Conservation (phyloP, 108 stramenopile species). For the Cyclostephanos invisitatus region DNA sequence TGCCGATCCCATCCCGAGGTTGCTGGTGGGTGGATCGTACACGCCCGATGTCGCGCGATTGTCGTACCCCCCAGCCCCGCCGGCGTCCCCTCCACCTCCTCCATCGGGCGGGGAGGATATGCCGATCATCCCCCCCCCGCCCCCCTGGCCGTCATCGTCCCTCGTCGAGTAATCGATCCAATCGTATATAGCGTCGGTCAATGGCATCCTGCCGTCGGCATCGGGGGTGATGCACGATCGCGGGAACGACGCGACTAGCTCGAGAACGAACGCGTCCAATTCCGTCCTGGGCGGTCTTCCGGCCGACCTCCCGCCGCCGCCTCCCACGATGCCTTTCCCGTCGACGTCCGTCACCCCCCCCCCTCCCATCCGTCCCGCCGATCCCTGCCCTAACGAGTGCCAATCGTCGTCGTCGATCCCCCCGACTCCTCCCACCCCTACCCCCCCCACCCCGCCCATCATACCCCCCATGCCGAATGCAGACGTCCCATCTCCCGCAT, state of each 20-base stretch:
- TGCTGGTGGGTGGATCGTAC: slow-evolving; percentile 8
- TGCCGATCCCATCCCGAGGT: slow-evolving; percentile 51
- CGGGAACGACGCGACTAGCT: slow-evolving; percentile 42
- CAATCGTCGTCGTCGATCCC: slow-evolving; percentile 11
- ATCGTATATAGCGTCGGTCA: slow-evolving; percentile 55
- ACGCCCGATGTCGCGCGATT: neutral
- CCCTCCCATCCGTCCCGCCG: slow-evolving; percentile 10
- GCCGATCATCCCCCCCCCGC: slow-evolving; percentile 5
- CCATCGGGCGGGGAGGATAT: neutral
- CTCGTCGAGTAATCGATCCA: slow-evolving; percentile 48
- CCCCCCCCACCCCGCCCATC: too few species aligned
- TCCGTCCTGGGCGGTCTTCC: slow-evolving; percentile 29
- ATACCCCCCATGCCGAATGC: neutral
- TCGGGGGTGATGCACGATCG: slow-evolving; percentile 39
- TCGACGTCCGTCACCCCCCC: too few species aligned
- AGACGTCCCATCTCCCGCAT: too few species aligned
- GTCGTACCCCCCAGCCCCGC: neutral
- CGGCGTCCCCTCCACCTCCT: slow-evolving; percentile 4
- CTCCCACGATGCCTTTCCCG: neutral
- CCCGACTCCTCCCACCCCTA: neutral
- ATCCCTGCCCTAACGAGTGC: neutral
- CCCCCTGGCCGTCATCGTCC: slow-evolving; percentile 13
- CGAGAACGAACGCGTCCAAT: slow-evolving; percentile 46
- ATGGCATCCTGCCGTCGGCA: slow-evolving; percentile 34
- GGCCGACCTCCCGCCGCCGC: slow-evolving; percentile 12